phyloP scores from a whole-genome alignment of 306 rosid species.

The Clitoria ternatea region DNA sequence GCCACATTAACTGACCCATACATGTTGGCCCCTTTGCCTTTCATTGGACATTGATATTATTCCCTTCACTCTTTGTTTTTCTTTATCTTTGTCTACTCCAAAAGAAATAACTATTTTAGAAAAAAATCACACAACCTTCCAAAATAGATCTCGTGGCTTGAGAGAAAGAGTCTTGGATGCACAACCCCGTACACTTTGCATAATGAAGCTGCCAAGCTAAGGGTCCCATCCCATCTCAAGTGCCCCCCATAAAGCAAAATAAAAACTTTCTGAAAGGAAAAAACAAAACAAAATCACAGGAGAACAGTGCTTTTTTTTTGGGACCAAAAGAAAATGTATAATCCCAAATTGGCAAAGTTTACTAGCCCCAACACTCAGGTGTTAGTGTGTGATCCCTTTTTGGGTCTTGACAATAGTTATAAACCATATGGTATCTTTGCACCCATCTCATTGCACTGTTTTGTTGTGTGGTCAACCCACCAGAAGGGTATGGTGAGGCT shows the following conservation, averaged over 20 bases:
- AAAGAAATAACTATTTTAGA: not conserved
- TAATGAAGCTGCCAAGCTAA: conserved; percentile 22
- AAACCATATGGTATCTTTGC: conserved; percentile 68
- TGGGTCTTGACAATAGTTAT: conserved; percentile 75
- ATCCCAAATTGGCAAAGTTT: not conserved
- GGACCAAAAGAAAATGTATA: not conserved
- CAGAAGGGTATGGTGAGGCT: conserved; percentile 71
- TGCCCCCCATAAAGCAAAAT: conserved; percentile 14
- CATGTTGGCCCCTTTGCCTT: conserved; percentile 14
- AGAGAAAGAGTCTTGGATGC: conserved; percentile 43
- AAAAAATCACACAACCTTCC: conserved; percentile 30
- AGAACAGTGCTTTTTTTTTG: conserved; percentile 28
- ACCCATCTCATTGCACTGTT: conserved; percentile 76
- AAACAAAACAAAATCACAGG: conserved; percentile 28
- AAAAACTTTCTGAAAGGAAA: conserved; percentile 27
- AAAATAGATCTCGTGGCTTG: conserved; percentile 31
- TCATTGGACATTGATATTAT: conserved; percentile 24
- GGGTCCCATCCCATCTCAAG: conserved; percentile 39
- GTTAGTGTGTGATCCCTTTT: conserved; percentile 88
- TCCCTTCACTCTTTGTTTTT: not conserved
- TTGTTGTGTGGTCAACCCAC: conserved; percentile 67
- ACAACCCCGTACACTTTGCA: conserved; percentile 25
- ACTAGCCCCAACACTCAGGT: conserved; percentile 71
- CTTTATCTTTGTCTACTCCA: conserved; percentile 2
- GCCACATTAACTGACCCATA: conserved; percentile 23